Base-by-base conservation (phyloP, 1,284 basidiomycete species). In the Cystobasidium sp. region DNA sequence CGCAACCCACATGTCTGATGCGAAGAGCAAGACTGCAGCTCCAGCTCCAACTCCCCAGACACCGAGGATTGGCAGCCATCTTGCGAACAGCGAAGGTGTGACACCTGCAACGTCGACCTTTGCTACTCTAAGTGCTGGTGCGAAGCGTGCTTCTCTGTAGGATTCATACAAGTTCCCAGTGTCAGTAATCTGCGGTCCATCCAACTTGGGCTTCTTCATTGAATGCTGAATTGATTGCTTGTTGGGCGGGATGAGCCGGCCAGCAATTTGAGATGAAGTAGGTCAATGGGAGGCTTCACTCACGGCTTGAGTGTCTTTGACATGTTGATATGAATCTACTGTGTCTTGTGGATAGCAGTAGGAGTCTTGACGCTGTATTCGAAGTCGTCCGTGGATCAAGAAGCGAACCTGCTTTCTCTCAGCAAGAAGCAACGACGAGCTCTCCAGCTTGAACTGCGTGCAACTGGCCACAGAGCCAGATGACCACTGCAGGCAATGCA, bases 41-140 rank as follows among this genome's bases (percentile, higher is more conserved):
- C 49, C 70, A 37, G 63, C 70, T n/a, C 62, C 70, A 51, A 73
- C 22, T 39, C 70, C 63, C 70, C 70, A 73, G 44, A 73, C 62
- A 22, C 52, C 63, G 37, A 73, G 63, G 46, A 73, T 73, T 14
- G 70, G 70, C 59, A 41, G 31, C 70, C 70, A 73, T 44, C 70
- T 37, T 20, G 63, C 63, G 24, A 59, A n/a, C n/a, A 65, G n/a
- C 39, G 62, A 56, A 20, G 62, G 62, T n/a, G 70, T 73, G 14
- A 73, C 65, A 22, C 61, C 62, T 46, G 49, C 62, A 18, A 65
- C 49, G 53, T 46, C 58, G 52, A 66, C 22, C 31, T 39, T 24
- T 41, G 70, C 18, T 24, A 44, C 56, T 61, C 66, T 73, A 52
- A 73, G 47, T 20, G 62, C 41, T 16, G 70, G 70, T 3, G 70